Evolutionary conservation across 306 rosid genomes (phyloP).

Genomic region (Medicago lupulina): DNA sequence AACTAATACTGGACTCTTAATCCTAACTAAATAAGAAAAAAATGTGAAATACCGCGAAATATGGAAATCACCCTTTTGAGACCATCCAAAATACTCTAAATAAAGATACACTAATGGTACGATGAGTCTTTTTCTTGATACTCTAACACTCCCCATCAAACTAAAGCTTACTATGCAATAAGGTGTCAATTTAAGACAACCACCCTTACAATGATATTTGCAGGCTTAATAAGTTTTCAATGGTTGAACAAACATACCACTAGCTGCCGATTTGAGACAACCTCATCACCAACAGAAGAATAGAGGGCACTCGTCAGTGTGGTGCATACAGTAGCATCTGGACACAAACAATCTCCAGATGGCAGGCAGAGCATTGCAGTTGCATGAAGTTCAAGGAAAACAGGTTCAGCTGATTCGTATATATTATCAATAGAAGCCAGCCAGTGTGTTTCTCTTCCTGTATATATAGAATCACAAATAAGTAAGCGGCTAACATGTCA

Average conservation of each 20-base stretch:
- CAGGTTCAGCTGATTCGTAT: conserved; percentile 62
- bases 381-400: conserved; percentile 89
- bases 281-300: conserved; percentile 74
- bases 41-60: too few relatives aligned
- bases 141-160: conserved; percentile 1
- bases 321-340: conserved; percentile 90
- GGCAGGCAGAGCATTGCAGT: conserved; percentile 90
- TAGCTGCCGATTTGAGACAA: conserved; percentile 67
- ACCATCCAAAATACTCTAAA: background rate
- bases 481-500: conserved; percentile 28
- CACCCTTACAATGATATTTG: conserved; percentile 10
- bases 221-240: conserved; percentile 34
- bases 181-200: background rate
- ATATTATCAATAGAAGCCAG: conserved; percentile 52
- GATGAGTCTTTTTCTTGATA: background rate
- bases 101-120: background rate
- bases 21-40: too few relatives aligned
- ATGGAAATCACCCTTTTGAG: too few relatives aligned
- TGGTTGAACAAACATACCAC: conserved; percentile 63
- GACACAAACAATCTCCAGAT: conserved; percentile 90
- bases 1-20: too few relatives aligned
- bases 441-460: conserved; percentile 86
- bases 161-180: conserved; percentile 9
- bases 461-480: conserved; percentile 40
- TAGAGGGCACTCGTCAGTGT: conserved; percentile 83